These are phyloP conservation scores for Blastocrithidia nonstop DNA, from an alignment of 208 protist species.

Conservation along the genomic window DNA sequence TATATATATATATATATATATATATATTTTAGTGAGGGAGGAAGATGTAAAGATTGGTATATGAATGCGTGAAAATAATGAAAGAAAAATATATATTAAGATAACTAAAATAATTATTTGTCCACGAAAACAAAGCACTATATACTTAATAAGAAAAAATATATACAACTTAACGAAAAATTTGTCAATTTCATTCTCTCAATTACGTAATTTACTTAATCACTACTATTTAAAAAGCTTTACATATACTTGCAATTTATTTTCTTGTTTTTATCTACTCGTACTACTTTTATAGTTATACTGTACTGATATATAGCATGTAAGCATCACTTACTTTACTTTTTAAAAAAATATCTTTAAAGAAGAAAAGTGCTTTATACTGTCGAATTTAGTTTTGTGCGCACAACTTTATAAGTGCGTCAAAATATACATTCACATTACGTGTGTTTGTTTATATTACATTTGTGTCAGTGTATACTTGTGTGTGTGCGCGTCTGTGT, in stretches of 20 bases:
- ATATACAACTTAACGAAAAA: not conserved
- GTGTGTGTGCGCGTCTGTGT: no score
- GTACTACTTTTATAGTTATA: no score
- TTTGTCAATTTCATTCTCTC: not conserved
- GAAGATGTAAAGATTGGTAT: not conserved
- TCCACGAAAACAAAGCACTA: not conserved
- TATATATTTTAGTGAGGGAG: constrained; percentile 2
- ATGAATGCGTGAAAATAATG: not conserved
- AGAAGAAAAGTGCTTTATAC: constrained; percentile 2
- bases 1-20: constrained; percentile 5
- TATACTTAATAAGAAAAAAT: not conserved
- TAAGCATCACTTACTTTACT: not conserved
- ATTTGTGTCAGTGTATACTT: no score
- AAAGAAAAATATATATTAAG: not conserved
- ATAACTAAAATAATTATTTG: not conserved
- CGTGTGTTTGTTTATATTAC: no score
- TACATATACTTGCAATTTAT: no score
- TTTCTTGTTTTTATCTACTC: not conserved
- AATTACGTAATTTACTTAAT: not conserved
- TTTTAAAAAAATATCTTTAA: not conserved
- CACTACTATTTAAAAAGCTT: not conserved
- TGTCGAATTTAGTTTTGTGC: no score
- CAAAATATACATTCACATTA: no score
- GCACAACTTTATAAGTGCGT: no score
- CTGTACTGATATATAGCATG: not conserved